Evolutionary conservation across 768 basidiomycete species (phyloP).

Genomic region (Pleurotus cornucopiae): DNA sequence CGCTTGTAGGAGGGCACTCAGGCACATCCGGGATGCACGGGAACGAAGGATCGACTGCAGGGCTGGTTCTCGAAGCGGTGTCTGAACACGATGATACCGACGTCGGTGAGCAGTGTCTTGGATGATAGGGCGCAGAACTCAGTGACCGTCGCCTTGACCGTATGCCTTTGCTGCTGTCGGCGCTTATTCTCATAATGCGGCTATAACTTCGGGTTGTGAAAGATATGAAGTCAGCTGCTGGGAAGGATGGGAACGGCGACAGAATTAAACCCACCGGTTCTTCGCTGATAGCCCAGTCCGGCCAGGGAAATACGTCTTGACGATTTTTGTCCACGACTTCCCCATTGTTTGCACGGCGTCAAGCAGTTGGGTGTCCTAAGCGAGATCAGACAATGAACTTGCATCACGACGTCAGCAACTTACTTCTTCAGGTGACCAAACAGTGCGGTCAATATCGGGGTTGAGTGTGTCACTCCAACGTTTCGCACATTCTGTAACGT

Average conservation of each 20-base stretch:
- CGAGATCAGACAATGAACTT: conserved; percentile 2
- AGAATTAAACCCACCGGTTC: conserved; percentile 38
- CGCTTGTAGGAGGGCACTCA: neutral
- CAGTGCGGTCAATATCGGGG: conserved; percentile 55
- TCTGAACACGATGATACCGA: conserved; percentile 3
- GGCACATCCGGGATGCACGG: conserved; percentile 5
- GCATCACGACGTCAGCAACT: conserved; percentile 12
- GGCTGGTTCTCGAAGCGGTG: neutral
- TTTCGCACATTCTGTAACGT: conserved; percentile 49
- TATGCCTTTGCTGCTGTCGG: conserved; percentile 1
- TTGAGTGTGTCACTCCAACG: conserved; percentile 61
- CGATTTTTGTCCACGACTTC: conserved; percentile 60
- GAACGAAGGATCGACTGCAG: conserved; percentile 1
- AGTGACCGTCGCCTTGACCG: conserved; percentile 2
- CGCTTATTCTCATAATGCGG: conserved; percentile 2
- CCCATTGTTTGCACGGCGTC: conserved; percentile 52
- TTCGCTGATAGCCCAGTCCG: conserved; percentile 57
- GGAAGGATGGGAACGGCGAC: neutral
- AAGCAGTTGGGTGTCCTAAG: conserved; percentile 49
- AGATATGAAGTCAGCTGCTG: too few species aligned
- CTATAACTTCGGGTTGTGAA: neutral
- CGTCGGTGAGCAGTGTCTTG: conserved; percentile 4
- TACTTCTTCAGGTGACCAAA: conserved; percentile 54
- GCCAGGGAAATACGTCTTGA: conserved; percentile 57
- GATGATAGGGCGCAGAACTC: neutral